Base-by-base conservation (phyloP, 352 stramenopile species). In the Globisporangium abappressorium region DNA sequence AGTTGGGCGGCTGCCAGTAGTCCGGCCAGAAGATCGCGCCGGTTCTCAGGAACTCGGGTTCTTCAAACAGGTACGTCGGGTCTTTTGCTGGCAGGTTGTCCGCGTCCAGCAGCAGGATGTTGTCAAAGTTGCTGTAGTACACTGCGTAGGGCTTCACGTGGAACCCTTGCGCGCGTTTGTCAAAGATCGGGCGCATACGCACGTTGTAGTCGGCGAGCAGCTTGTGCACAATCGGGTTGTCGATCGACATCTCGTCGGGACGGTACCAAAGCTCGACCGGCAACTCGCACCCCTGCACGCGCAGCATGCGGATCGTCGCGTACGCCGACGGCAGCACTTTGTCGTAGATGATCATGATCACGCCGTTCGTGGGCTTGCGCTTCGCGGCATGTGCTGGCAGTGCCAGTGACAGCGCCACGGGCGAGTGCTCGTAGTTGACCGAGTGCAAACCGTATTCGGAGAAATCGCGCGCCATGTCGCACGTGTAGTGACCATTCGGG, bases 271-370 rank as follows among this genome's bases (percentile, higher is more conserved):
- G 66, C 70, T 96, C 89, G 6, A 96, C 79, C 3, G 89, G 87
- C 9, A 96, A 65, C 43, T 87, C 73, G 28, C 85, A 95, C 36
- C 87, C 87, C 57, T 91, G 83, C 8, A 88, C 69, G n/a, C 88
- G 83, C 28, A 96, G 71, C 74, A 92, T 79, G 26, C 83, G 71
- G 74, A 94, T 94, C 4, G 81, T 91, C 51, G 87, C 88, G 69
- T 91, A 96, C 63, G 84, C 84, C 0, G 77, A 89, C 43, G 84
- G 82, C 20, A 96, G 66, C 33, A 94, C 83, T 56, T 88, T 86
- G 60, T 94, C 84, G 75, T 94, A 94, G 55, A 96, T 80, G 64
- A 93, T 89, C 84, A 95, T 94, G 46, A 93, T 66, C 47, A 95
- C 81, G 18, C 85, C 87, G 57, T 93, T 91, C 33, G 76, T 82